Base-by-base conservation (phyloP, 768 basidiomycete genomes). In the Lentinula aciculospora region DNA sequence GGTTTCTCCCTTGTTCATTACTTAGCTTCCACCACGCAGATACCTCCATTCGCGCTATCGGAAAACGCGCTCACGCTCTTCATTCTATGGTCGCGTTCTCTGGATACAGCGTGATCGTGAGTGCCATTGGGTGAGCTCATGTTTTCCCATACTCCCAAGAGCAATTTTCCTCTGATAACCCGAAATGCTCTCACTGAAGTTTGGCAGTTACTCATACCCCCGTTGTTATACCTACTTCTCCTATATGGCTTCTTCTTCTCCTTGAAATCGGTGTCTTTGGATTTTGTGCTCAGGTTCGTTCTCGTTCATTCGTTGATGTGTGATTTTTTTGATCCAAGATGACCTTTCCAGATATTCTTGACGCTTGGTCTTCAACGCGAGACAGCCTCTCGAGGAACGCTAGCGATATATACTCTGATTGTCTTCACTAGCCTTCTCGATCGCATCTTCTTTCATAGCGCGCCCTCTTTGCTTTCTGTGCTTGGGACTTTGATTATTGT, bases 81-180 rank as follows among this genome's bases (percentile, higher is more conserved):
- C 92, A 95, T 66, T 75, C 81, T 2, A 76, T 93, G 63, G 70
- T 78, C 0, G 90, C 81, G 55, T 92, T 87, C 67, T 83, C 86
- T 1, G 67, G 77, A 7, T 74, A 81, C 61, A 85, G 81, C 53
- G 77, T 85, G 1, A 56, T 76, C 27, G 69, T 72, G 27, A 71
- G 76, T 1, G 51, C 65, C 9, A 59, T 71, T 23, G 67, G 67
- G 76, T 78, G 58, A 32, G 74, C 68, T 28, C 45, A 28, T 54
- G 4, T 28, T 53, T 29, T 46, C 29, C 15, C 21, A 39, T 53
- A 17, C 2, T 44, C 37, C 21, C 13, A 31, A 28, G 3, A 36
- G 28, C 51, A 25, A 27, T 17, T 23, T 23, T 39, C 23, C 5
- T 25, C 53, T 54, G 53, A 54, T 23, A 39, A 34, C n/a, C n/a